These are phyloP conservation scores for Talaromyces sp. DNA, from an alignment of 2,329 filamentous ascomycete species.

Conservation along the genomic window DNA sequence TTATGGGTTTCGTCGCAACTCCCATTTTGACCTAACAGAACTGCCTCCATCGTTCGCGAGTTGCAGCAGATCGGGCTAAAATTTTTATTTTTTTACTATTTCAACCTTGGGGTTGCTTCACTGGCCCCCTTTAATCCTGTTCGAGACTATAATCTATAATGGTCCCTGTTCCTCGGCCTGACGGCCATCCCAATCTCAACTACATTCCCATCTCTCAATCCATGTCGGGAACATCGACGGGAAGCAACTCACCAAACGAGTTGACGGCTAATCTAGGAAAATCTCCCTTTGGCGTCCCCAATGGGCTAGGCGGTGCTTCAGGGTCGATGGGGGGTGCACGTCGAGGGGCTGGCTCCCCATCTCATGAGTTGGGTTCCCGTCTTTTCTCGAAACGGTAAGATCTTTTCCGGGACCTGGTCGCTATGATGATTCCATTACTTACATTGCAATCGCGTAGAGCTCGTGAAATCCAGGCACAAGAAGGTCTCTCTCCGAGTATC, in stretches of 20 bases:
- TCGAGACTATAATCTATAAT: conserved; percentile 59
- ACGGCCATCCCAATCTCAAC: conserved; percentile 77
- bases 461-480: conserved; percentile 93
- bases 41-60: neutral
- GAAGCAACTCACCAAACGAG: conserved; percentile 76
- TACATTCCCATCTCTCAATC: conserved; percentile 66
- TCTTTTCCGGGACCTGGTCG: neutral
- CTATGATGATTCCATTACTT: conserved; percentile 12
- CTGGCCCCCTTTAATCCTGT: neutral
- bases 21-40: conserved; percentile 2
- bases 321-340: conserved; percentile 55
- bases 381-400: conserved; percentile 89
- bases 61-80: neutral
- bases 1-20: conserved; percentile 10
- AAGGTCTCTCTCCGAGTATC: conserved; percentile 72
- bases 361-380: conserved; percentile 78
- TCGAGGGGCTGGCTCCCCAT: conserved; percentile 92
- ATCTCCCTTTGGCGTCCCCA: conserved; percentile 68
- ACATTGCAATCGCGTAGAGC: conserved; percentile 55
- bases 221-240: conserved; percentile 73
- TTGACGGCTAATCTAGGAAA: conserved; percentile 60
- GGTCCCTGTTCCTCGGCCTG: conserved; percentile 74
- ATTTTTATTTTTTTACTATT: neutral
- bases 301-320: conserved; percentile 52
- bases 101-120: neutral